Conservation (phyloP, 2,329 filamentous ascomycete genomes). For the Trichothecium roseum region DNA sequence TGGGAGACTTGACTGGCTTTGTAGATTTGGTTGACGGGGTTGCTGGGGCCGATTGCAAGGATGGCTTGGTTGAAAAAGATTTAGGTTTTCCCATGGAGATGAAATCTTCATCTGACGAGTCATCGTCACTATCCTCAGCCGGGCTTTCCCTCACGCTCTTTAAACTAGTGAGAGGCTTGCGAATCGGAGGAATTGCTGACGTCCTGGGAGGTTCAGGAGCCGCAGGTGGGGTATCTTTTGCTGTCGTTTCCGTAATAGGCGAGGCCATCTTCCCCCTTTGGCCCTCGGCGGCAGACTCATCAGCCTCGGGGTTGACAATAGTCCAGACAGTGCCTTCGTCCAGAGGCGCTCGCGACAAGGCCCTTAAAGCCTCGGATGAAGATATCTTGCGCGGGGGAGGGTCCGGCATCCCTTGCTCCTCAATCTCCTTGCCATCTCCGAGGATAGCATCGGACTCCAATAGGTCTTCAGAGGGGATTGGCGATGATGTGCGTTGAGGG, state of each 20-base stretch:
- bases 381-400: constrained; percentile 42
- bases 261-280: too few species aligned
- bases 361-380: constrained; percentile 42
- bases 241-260: too few species aligned
- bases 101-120: constrained; percentile 29
- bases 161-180: too few species aligned
- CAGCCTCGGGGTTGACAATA: constrained; percentile 28
- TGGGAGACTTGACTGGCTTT: background rate
- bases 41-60: constrained; percentile 3
- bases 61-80: constrained; percentile 16
- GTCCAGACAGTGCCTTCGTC: constrained; percentile 42
- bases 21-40: constrained; percentile 6
- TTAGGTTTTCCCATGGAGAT: constrained; percentile 27
- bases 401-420: constrained; percentile 12
- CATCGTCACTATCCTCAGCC: constrained; percentile 11
- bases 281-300: constrained; percentile 11
- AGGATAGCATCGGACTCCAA: constrained; percentile 19
- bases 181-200: too few species aligned
- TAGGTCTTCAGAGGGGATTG: constrained; percentile 14
- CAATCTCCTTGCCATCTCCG: constrained; percentile 26
- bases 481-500: constrained; percentile 14
- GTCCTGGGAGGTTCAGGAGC: background rate
- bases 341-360: constrained; percentile 38
- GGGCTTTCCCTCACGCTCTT: too few species aligned
- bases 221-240: background rate